These are phyloP conservation scores for Sambucus nigra DNA, from an alignment of 129 eudicot species.

Conservation along the genomic window DNA sequence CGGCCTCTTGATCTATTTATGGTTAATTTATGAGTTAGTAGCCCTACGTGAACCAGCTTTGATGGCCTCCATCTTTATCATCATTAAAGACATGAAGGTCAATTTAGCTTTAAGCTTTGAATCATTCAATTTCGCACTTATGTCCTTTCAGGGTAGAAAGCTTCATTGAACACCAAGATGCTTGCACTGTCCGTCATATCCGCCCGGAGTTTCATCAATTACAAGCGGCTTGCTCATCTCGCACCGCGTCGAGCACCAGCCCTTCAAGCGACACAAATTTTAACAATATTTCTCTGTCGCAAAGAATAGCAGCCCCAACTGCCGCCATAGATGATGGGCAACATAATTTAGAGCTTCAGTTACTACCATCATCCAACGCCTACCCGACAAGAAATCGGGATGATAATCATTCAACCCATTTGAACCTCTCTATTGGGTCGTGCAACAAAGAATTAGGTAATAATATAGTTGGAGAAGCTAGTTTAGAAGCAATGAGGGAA, in stretches of 20 bases:
- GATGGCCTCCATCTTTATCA: background rate
- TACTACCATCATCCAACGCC: conserved; percentile 21
- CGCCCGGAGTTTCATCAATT: conserved; percentile 31
- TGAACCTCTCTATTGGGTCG: conserved; percentile 63
- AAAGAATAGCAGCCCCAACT: conserved; percentile 11
- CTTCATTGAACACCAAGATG: conserved; percentile 67
- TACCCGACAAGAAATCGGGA: conserved; percentile 10
- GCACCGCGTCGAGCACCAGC: conserved; percentile 46
- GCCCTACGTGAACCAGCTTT: conserved; percentile 7
- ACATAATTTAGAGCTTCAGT: conserved; percentile 52
- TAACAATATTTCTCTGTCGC: conserved; percentile 16
- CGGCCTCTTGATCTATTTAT: conserved; percentile 1
- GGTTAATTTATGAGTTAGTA: conserved; percentile 18
- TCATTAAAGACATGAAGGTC: conserved; percentile 1
- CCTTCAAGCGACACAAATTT: conserved; percentile 44
- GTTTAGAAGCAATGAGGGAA: background rate
- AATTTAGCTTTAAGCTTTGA: background rate
- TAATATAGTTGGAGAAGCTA: background rate
- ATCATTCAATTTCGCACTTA: background rate
- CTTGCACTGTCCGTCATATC: conserved; percentile 34
- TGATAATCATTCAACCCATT: conserved; percentile 26
- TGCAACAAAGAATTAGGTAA: background rate
- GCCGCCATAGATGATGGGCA: conserved; percentile 10
- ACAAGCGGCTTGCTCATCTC: conserved; percentile 41
- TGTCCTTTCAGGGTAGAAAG: conserved; percentile 48